Evolutionary conservation across 306 rosid species (phyloP).

Genomic region (Myrica gale): DNA sequence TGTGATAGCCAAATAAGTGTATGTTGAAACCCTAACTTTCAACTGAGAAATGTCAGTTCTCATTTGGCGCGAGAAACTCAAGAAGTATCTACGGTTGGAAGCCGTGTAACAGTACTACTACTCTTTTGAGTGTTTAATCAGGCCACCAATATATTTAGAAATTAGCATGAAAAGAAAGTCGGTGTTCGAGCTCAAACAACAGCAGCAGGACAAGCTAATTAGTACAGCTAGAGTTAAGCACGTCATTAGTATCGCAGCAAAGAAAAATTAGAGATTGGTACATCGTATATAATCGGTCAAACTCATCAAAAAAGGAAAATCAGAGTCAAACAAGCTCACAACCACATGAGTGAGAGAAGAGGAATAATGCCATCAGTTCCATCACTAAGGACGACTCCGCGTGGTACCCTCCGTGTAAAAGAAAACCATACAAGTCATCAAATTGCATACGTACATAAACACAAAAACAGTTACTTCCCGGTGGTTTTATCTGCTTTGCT

Average conservation of each 20-base stretch:
- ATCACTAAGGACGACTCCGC: background rate
- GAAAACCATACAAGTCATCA: slow-evolving; percentile 27
- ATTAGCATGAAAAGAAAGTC: background rate
- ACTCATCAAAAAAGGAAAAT: background rate
- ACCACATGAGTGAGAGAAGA: background rate
- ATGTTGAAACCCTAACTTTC: too few species aligned
- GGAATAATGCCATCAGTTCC: background rate
- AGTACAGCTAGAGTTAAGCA: background rate
- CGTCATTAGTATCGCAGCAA: background rate
- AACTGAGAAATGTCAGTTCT: too few species aligned
- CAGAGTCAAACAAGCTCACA: background rate
- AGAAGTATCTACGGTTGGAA: too few species aligned
- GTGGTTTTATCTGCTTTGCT: slow-evolving; percentile 22
- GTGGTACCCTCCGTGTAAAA: slow-evolving; percentile 32
- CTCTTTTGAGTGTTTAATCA: too few species aligned
- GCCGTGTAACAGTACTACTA: too few species aligned
- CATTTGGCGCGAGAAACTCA: too few species aligned
- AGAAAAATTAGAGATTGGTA: background rate
- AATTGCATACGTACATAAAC: slow-evolving; percentile 38
- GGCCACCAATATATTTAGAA: too few species aligned
- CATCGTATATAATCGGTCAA: background rate
- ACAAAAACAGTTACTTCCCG: slow-evolving; percentile 21
- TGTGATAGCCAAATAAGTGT: too few species aligned
- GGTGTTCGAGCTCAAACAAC: background rate
- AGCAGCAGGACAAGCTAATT: too few species aligned